Evolutionary conservation across 2,329 filamentous ascomycete genomes (phyloP).

Genomic region (Aspergillus fructus): DNA sequence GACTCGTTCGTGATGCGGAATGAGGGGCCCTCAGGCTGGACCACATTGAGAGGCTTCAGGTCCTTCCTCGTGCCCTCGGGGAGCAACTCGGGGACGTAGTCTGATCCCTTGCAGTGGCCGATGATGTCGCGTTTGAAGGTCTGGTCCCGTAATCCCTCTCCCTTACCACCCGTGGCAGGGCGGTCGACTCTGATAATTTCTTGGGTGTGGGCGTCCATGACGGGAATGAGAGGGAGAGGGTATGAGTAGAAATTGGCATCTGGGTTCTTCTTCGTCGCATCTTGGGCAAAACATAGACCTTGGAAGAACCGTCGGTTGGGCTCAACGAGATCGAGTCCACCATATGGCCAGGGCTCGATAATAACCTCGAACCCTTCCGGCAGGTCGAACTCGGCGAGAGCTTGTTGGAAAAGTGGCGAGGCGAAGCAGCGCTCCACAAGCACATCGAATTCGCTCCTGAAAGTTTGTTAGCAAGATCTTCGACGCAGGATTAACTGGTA

Average conservation of each 20-base stretch:
- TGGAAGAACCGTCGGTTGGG: conserved; percentile 54
- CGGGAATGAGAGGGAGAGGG: conserved; percentile 51
- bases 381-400: conserved; percentile 52
- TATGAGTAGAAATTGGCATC: conserved; percentile 65
- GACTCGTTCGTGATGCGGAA: conserved; percentile 50
- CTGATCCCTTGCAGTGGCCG: conserved; percentile 51
- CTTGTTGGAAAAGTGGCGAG: conserved; percentile 54
- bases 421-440: conserved; percentile 51
- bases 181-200: conserved; percentile 59
- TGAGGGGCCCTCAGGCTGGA: conserved; percentile 68
- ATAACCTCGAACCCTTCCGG: conserved; percentile 57
- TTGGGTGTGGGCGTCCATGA: conserved; percentile 59
- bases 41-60: conserved; percentile 69
- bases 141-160: conserved; percentile 48
- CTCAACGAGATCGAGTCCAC: conserved; percentile 50
- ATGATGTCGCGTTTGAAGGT: conserved; percentile 49
- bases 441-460: conserved; percentile 48
- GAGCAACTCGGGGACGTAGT: conserved; percentile 55
- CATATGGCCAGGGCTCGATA: conserved; percentile 59
- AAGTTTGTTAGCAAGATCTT: neutral
- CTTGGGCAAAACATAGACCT: conserved; percentile 51
- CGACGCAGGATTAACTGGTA: too few species aligned
- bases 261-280: conserved; percentile 41
- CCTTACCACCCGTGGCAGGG: conserved; percentile 52
- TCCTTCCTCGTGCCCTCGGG: conserved; percentile 46